Base-by-base conservation (phyloP, 75 land plant species). In the Cryptomeria japonica region DNA sequence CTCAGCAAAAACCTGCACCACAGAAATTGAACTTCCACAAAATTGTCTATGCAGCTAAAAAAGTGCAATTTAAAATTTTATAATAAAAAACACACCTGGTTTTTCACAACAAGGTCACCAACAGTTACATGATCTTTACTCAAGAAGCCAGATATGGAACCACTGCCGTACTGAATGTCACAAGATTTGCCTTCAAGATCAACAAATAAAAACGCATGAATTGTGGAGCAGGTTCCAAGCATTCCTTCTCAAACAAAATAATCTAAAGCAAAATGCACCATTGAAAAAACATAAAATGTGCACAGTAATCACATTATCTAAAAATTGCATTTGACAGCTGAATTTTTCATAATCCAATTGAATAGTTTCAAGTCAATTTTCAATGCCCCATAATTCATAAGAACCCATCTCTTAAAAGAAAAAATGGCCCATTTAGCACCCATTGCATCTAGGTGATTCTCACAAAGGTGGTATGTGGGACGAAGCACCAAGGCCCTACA, bases 151-250 rank as follows among this genome's bases (percentile, higher is more conserved):
- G 92, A 92, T 76, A 97, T 92, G 2, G 94, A 85, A 55, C 99
- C 99, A 87, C 94, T 85, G 1, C 96, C 97, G 89, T 97, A 97
- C 76, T 93, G 91, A 64, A 97, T 97, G 86, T 86, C 77, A 86
- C 88, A 87, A 12, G 94, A 77, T 53, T 91, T 97, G 18, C 98
- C 98, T 97, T 93, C 58, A 58, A 76, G 86, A 61, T 34, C 53
- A 31, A 22, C 87, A 84, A 10, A 85, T 46, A 22, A 14, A 70
- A 41, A 64, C 31, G 28, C 22, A 25, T 64, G 1, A 64, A 64
- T 64, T 64, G 9, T 64, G 32, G 15, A 84, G n/a, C 70, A 64
- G 28, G 0, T 64, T 64, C 70, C 28, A 64, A 28, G 28, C 70
- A 25, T 64, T 64, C n/a, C n/a, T 25, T 64, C 70, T 25, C n/a